phyloP scores from a whole-genome alignment of 176 grass and related monocot genomes.

The Puya raimondii region DNA sequence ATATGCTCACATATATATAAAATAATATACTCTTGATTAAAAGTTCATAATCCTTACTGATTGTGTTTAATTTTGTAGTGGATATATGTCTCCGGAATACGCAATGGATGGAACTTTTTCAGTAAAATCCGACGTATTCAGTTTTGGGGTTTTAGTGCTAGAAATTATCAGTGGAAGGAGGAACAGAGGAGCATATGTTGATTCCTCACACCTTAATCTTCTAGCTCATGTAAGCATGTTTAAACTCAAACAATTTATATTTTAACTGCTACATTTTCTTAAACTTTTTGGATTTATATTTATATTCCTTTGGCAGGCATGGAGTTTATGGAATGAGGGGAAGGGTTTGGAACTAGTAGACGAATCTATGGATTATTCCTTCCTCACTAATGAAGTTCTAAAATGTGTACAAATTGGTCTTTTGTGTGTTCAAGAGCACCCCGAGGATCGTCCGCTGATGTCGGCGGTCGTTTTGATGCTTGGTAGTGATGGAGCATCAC shows the following conservation, averaged over 20 bases:
- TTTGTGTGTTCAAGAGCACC: conserved; percentile 52
- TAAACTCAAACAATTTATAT: conserved; percentile 17
- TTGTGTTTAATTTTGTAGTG: conserved; percentile 21
- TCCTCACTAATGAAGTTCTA: conserved; percentile 33
- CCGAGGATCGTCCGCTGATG: conserved; percentile 54
- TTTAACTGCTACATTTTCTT: not conserved
- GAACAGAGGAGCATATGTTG: conserved; percentile 46
- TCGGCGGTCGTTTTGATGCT: conserved; percentile 52
- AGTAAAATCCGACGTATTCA: conserved; percentile 64
- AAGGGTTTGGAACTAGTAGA: conserved; percentile 42
- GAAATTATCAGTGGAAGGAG: conserved; percentile 61
- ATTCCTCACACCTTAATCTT: conserved; percentile 41
- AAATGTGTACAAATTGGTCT: conserved; percentile 43
- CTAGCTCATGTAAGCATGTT: conserved; percentile 39
- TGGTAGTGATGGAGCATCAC: conserved; percentile 21
- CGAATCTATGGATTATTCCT: conserved; percentile 37
- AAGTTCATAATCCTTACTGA: not conserved
- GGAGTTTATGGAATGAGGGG: conserved; percentile 54
- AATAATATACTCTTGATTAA: not conserved
- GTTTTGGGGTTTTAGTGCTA: conserved; percentile 53
- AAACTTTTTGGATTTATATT: not conserved
- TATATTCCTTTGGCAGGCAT: conserved; percentile 31
- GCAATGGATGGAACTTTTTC: conserved; percentile 58
- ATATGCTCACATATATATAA: not conserved
- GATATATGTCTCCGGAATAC: conserved; percentile 65